A percentile compares a stretch with the other conserved stretches of the same genome.
Conservation (phyloP, 768 basidiomycete species). For the Boletus tylopilopsis region DNA sequence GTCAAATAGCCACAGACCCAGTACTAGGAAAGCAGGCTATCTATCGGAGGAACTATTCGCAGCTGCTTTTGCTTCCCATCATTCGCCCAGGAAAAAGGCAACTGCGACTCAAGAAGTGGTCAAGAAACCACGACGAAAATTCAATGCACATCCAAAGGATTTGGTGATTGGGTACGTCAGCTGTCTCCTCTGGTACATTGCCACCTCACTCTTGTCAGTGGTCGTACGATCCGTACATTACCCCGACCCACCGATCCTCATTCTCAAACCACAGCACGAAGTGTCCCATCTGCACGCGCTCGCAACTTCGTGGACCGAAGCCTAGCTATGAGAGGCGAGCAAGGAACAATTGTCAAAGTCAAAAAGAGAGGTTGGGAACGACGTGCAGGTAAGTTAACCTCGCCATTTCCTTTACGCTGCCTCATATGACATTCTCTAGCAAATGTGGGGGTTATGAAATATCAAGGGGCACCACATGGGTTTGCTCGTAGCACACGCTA, state of each 20-base stretch:
- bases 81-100: conserved; percentile 20
- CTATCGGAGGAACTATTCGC: conserved; percentile 65
- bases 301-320: conserved; percentile 50
- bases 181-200: not conserved
- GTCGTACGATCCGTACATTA: conserved; percentile 52
- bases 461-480: conserved; percentile 48
- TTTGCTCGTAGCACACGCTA: conserved; percentile 33
- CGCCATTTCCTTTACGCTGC: not conserved
- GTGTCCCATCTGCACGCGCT: conserved; percentile 45
- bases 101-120: conserved; percentile 22
- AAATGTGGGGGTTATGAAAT: conserved; percentile 54
- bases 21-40: conserved; percentile 45
- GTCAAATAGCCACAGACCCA: conserved; percentile 4
- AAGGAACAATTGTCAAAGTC: conserved; percentile 27
- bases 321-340: conserved; percentile 43
- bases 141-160: conserved; percentile 41
- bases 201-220: conserved; percentile 35
- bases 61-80: conserved; percentile 46
- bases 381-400: conserved; percentile 45
- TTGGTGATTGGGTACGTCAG: conserved; percentile 49
- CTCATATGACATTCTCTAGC: conserved; percentile 30
- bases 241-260: conserved; percentile 25
- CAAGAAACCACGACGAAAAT: conserved; percentile 33
- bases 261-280: conserved; percentile 37
- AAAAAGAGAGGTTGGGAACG: conserved; percentile 54